Percentiles rank a stretch among this genome's conserved stretches.
Evolutionary conservation across 2,329 filamentous ascomycete species (phyloP).

Genomic region (Trichoderma guizhouense): DNA sequence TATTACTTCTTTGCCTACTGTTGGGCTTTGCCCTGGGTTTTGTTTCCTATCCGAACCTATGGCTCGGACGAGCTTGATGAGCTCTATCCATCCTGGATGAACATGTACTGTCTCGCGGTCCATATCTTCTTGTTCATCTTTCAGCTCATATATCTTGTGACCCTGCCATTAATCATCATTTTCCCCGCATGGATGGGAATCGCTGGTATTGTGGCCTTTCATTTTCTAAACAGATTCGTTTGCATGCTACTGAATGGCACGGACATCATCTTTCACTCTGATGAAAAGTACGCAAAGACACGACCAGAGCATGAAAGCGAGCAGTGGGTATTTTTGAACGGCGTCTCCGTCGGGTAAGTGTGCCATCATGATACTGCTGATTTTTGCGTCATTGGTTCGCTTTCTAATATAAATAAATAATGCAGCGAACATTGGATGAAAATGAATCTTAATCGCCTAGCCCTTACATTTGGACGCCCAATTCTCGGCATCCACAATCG

Average conservation of each 20-base stretch:
- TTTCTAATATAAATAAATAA: neutral
- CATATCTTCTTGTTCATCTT: slow-evolving; percentile 57
- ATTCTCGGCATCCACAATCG: slow-evolving; percentile 72
- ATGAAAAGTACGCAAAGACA: slow-evolving; percentile 49
- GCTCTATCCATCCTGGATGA: slow-evolving; percentile 55
- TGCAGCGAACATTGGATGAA: slow-evolving; percentile 62
- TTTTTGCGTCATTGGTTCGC: neutral
- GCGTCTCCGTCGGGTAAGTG: slow-evolving; percentile 60
- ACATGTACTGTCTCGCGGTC: slow-evolving; percentile 54
- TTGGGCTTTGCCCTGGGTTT: slow-evolving; percentile 57
- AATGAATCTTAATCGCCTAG: slow-evolving; percentile 67
- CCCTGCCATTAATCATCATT: slow-evolving; percentile 49
- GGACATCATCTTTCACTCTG: slow-evolving; percentile 47
- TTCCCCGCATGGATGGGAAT: slow-evolving; percentile 49
- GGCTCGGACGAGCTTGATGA: slow-evolving; percentile 59
- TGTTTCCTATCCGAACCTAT: slow-evolving; percentile 55
- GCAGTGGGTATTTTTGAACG: slow-evolving; percentile 79
- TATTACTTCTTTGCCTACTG: slow-evolving; percentile 53
- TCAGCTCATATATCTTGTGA: slow-evolving; percentile 60
- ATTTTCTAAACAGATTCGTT: slow-evolving; percentile 49
- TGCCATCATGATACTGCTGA: neutral
- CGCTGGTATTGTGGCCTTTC: slow-evolving; percentile 40
- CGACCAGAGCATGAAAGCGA: slow-evolving; percentile 56
- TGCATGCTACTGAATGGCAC: slow-evolving; percentile 51
- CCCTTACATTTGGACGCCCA: slow-evolving; percentile 67